Evolutionary conservation across 192 early-diverging fungal genomes (phyloP), one percentile per base, ranked within the genome.

Genomic region (Coemansia umbellata): DNA sequence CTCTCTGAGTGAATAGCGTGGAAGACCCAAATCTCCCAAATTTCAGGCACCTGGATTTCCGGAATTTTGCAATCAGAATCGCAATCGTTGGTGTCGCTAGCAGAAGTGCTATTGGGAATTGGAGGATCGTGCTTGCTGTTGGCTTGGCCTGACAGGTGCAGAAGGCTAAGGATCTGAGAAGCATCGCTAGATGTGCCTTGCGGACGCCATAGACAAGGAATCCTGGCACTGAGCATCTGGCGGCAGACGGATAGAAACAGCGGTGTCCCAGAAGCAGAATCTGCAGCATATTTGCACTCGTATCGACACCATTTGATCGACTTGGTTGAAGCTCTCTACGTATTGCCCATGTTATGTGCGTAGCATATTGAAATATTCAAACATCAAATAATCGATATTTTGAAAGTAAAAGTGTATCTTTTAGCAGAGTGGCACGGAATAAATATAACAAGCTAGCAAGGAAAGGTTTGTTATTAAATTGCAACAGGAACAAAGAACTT

Each of bases 221-320:
- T 42, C 15, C 54, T 60, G 1, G 66, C 66, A 23, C 69, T 60
- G 15, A 76, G 58, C 15, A 76, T 49, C 17, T 49, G 27, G 31
- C 55, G 66, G 37, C 73, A 76, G 15, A 33, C 43, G 3, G 61
- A 53, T 33, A 69, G 33, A n/a, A 76, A 44, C 28, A 47, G 23
- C 23, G 56, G 51, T 15, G 48, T 33, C 1, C 41, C 41, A 9
- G 45, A 17, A 0, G 43, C 37, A 4, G 26, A 44, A 10, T 26
- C 52, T 9, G 15, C 31, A 14, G 31, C 33, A 23, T 56, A 53
- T 48, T 37, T 55, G 40, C 59, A 37, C 40, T 58, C 51, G 55
- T 76, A 76, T 7, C 63, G 52, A 22, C 55, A 51, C 73, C 73
- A 76, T 51, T 50, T 36, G 41, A 76, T 69, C n/a, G 58, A 58